Conservation (phyloP, 345 rosid genomes). For the Sisymbrium altissimum region DNA sequence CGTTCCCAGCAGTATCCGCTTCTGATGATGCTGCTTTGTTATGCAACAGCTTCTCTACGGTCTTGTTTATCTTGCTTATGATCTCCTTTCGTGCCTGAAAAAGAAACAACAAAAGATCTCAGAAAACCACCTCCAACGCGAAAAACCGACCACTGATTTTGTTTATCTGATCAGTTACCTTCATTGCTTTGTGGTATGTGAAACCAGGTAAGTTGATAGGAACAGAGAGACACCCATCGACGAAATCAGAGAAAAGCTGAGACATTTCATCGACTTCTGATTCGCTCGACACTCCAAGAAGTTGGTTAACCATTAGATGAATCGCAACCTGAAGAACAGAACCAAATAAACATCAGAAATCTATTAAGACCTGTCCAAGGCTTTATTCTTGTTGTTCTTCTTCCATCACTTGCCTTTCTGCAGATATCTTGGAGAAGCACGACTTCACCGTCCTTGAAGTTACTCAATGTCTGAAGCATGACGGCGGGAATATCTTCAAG, state of each 20-base stretch:
- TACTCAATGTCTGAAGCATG: slow-evolving; percentile 44
- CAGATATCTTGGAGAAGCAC: slow-evolving; percentile 75
- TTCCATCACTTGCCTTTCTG: slow-evolving; percentile 55
- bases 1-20: slow-evolving; percentile 36
- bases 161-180: slow-evolving; percentile 33
- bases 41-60: slow-evolving; percentile 34
- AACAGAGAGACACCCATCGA: slow-evolving; percentile 84
- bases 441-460: slow-evolving; percentile 44
- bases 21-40: slow-evolving; percentile 19
- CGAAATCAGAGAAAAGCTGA: slow-evolving; percentile 69
- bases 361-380: neutral
- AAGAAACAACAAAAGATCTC: neutral
- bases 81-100: slow-evolving; percentile 67
- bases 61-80: slow-evolving; percentile 57
- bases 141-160: neutral
- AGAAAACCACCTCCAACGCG: neutral
- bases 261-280: slow-evolving; percentile 75
- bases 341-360: slow-evolving; percentile 8
- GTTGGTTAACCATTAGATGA: slow-evolving; percentile 78
- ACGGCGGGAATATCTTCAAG: slow-evolving; percentile 58
- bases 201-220: slow-evolving; percentile 77
- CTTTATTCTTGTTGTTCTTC: neutral
- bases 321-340: slow-evolving; percentile 58
- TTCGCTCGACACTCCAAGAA: slow-evolving; percentile 59
- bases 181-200: slow-evolving; percentile 73